Base-by-base conservation (phyloP, 371 early-diverging fungal genomes). In the Circinella umbellata region DNA sequence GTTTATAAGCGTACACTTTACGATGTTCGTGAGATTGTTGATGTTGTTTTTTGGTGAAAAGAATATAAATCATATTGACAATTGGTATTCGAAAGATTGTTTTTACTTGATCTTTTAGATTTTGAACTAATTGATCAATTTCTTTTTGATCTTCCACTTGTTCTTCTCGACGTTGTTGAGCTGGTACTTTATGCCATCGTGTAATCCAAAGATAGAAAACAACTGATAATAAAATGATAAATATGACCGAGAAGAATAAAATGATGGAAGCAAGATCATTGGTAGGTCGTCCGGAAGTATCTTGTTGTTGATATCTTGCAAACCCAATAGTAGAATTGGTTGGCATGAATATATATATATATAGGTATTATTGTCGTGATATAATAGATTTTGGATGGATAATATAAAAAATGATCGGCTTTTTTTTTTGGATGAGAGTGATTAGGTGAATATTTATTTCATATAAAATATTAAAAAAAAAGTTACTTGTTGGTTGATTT, bases 181-280 rank as follows among this genome's bases (percentile, higher is more conserved):
- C 55, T 18, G 85, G 80, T 46, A 85, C 69, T 60, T 78, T 82
- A 61, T 82, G 81, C 77, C 80, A 76, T 69, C 81, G 80, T 4
- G 81, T 82, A 36, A 80, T 81, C 85, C 85, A 85, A 66, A 85
- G 82, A 61, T 85, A 85, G 35, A 85, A 67, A 0, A 72, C 66
- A 67, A 85, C 82, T 1, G 81, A 80, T 6, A 77, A 18, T 7
- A 82, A 35, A 14, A 85, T 51, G 18, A 80, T 51, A 36, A 71
- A 63, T 35, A 85, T 76, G 59, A 81, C 77, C 11, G 80, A 73
- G 49, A 82, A 81, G 61, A 85, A 82, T 1, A 85, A 62, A 4
- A 80, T 75, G 42, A 85, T 82, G 9, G 85, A 85, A 3, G 71
- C 76, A 34, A 77, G 69, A 27, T 82, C 81, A 20, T 70, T 82